A percentile compares a stretch with the other conserved stretches of the same genome.
These are phyloP conservation scores for Fusarium palustre DNA, from an alignment of 2,329 filamentous ascomycete species.

Conservation along the genomic window DNA sequence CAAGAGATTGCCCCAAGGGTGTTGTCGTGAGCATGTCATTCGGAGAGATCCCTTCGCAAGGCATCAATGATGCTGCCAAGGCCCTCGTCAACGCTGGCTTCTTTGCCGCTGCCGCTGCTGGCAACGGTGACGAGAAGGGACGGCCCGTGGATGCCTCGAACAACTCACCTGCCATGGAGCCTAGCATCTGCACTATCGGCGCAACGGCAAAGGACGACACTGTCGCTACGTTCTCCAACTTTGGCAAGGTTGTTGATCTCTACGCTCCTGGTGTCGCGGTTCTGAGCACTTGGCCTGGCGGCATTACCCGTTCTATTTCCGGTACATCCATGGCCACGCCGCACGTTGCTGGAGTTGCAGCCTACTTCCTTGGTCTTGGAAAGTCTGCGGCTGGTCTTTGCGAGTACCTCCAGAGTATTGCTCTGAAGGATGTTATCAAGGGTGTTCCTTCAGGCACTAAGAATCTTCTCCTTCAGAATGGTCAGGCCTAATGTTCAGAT, in stretches of 20 bases:
- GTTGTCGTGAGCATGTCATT: conserved; percentile 14
- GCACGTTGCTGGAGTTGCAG: not conserved
- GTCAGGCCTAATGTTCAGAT: not conserved
- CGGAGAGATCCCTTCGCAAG: not conserved
- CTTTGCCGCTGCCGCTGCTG: not conserved
- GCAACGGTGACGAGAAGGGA: not conserved
- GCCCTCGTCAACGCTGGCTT: conserved; percentile 1
- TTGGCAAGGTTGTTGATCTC: not conserved
- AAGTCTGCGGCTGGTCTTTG: not conserved
- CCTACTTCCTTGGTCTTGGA: conserved; percentile 15
- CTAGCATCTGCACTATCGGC: conserved; percentile 13
- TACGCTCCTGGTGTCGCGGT: conserved; percentile 1
- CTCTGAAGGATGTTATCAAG: not conserved
- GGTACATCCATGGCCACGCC: conserved; percentile 16
- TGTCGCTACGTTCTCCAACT: conserved; percentile 5
- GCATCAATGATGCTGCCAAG: not conserved
- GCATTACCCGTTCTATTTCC: accelerated
- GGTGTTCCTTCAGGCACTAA: conserved; percentile 6
- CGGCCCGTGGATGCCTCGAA: not conserved
- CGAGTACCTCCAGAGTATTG: conserved; percentile 8
- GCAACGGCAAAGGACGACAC: not conserved
- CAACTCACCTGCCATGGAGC: not conserved
- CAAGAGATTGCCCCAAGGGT: not conserved
- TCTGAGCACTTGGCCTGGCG: not conserved
- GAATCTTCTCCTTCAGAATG: conserved; percentile 5